These are phyloP conservation scores for Zygnema cylindricum DNA, from an alignment of 139 green algal species.

Conservation along the genomic window DNA sequence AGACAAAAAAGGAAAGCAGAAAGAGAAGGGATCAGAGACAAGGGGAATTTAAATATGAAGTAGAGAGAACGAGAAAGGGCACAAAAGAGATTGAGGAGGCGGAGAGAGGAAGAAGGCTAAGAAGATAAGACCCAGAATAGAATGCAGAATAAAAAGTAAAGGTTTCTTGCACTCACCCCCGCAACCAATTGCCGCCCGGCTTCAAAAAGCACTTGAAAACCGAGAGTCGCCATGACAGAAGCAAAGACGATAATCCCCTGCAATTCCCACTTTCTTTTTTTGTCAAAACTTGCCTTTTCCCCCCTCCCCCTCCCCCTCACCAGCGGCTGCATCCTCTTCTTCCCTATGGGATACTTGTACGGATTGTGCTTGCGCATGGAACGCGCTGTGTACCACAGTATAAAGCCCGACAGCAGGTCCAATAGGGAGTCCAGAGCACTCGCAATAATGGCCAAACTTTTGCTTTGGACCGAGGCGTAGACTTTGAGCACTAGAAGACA, in stretches of 20 bases:
- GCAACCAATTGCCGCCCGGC: conserved; percentile 29
- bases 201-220: conserved; percentile 69
- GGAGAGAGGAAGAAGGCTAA: conserved; percentile 28
- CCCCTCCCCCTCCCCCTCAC: background rate
- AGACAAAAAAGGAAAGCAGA: conserved; percentile 5
- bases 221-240: conserved; percentile 70
- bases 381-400: conserved; percentile 66
- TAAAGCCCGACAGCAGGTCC: conserved; percentile 68
- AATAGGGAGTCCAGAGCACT: conserved; percentile 71
- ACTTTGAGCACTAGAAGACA: conserved; percentile 67
- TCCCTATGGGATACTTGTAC: conserved; percentile 69
- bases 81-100: conserved; percentile 8
- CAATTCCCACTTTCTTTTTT: background rate
- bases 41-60: background rate
- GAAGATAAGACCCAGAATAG: no score
- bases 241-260: conserved; percentile 72
- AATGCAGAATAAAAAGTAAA: no score
- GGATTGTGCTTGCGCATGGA: conserved; percentile 60
- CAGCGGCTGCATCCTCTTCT: conserved; percentile 71
- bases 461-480: conserved; percentile 53
- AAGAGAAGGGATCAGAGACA: conserved; percentile 1
- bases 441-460: conserved; percentile 68
- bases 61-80: background rate
- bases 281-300: background rate
- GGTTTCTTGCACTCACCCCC: no score